A percentile compares a stretch with the other conserved stretches of the same genome.
Evolutionary conservation across 2,329 filamentous ascomycete genomes (phyloP).

Genomic region (Paecilomyces variotii): DNA sequence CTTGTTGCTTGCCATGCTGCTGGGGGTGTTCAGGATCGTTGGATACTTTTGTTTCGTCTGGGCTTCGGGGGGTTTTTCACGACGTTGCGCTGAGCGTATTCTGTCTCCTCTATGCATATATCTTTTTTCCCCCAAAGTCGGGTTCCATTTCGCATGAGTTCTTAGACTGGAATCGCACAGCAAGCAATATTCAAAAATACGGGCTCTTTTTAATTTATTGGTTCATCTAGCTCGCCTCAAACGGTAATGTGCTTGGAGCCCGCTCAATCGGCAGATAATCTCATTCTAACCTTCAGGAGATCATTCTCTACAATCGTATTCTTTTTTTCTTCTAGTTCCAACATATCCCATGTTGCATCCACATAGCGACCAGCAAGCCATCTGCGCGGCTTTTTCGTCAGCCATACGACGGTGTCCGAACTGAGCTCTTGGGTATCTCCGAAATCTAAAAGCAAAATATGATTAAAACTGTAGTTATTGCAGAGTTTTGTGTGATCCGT

Average conservation of each 20-base stretch:
- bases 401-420: conserved; percentile 38
- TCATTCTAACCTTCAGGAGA: neutral
- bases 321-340: conserved; percentile 34
- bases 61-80: neutral
- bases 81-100: neutral
- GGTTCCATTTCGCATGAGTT: neutral
- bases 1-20: neutral
- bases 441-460: conserved; percentile 13
- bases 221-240: neutral
- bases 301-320: conserved; percentile 30
- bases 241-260: neutral
- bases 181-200: neutral
- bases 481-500: neutral
- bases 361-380: conserved; percentile 43
- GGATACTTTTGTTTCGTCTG: neutral
- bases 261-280: neutral
- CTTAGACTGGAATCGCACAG: neutral
- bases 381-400: conserved; percentile 33
- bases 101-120: neutral
- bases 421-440: conserved; percentile 32
- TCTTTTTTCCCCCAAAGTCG: neutral
- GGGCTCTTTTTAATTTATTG: neutral
- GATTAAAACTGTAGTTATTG: neutral
- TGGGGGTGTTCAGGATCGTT: neutral
- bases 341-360: conserved; percentile 42